phyloP scores from a whole-genome alignment of 2,329 filamentous ascomycete genomes.

The Xylariales sp. region DNA sequence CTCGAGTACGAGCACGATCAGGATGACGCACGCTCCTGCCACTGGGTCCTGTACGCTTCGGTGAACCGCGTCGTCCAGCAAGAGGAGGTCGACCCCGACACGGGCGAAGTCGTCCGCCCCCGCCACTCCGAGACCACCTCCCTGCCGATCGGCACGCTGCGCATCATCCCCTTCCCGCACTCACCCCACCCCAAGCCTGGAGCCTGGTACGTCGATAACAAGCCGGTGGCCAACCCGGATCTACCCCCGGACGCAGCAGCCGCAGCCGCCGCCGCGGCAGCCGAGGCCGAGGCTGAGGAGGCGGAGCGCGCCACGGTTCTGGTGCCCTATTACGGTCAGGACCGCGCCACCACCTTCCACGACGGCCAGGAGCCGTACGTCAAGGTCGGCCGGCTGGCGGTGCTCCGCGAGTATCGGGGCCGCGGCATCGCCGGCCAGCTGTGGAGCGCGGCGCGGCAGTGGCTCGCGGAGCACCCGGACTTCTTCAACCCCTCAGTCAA shows the following conservation, averaged over 20 bases:
- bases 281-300: slow-evolving; percentile 18
- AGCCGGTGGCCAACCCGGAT: slow-evolving; percentile 21
- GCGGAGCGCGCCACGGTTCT: slow-evolving; percentile 16
- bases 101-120: slow-evolving; percentile 34
- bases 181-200: slow-evolving; percentile 54
- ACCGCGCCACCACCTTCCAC: slow-evolving; percentile 47
- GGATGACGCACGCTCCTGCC: slow-evolving; percentile 75
- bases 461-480: slow-evolving; percentile 57
- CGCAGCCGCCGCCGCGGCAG: background rate
- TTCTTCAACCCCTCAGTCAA: slow-evolving; percentile 48
- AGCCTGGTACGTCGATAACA: slow-evolving; percentile 42
- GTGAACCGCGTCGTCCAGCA: slow-evolving; percentile 43
- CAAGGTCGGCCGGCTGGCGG: slow-evolving; percentile 75
- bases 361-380: slow-evolving; percentile 70
- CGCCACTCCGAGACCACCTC: slow-evolving; percentile 38
- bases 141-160: slow-evolving; percentile 68
- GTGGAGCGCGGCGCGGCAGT: slow-evolving; percentile 63
- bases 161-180: slow-evolving; percentile 79
- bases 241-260: background rate
- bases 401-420: slow-evolving; percentile 61
- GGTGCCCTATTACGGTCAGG: slow-evolving; percentile 20
- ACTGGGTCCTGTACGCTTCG: slow-evolving; percentile 82
- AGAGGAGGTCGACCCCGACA: slow-evolving; percentile 37
- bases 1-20: slow-evolving; percentile 72
- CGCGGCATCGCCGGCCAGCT: slow-evolving; percentile 61